A percentile compares a stretch with the other conserved stretches of the same genome.
Evolutionary conservation across 176 grass and related monocot species (phyloP).

Genomic region (Otatea glauca): DNA sequence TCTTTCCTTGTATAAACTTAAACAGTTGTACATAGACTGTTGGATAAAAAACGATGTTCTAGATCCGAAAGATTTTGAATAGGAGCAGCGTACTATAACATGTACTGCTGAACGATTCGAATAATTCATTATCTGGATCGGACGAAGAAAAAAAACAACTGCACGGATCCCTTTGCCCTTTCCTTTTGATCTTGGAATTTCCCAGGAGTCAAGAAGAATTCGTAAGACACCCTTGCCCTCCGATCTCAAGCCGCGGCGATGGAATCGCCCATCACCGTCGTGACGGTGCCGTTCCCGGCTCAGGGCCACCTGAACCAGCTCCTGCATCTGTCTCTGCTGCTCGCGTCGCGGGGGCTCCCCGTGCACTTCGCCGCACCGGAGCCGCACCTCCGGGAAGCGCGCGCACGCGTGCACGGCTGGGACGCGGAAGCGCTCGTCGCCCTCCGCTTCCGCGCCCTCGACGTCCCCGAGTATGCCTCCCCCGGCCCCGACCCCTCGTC

Average conservation of each 20-base stretch:
- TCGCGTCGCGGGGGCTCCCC: slow-evolving; percentile 49
- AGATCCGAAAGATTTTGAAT: too few relatives aligned
- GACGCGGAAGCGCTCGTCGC: neutral
- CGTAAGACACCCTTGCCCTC: neutral
- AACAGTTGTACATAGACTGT: too few relatives aligned
- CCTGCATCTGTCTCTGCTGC: slow-evolving; percentile 67
- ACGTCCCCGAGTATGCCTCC: slow-evolving; percentile 45
- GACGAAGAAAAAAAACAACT: too few relatives aligned
- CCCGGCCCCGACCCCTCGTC: slow-evolving; percentile 43
- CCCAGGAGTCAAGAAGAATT: neutral
- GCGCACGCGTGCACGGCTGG: slow-evolving; percentile 60
- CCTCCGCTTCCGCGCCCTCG: slow-evolving; percentile 59
- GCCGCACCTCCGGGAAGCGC: slow-evolving; percentile 61
- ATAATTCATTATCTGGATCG: too few relatives aligned
- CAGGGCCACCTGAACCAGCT: slow-evolving; percentile 85
- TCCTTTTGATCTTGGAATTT: neutral
- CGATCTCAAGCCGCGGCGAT: slow-evolving; percentile 25
- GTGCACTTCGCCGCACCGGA: slow-evolving; percentile 66
- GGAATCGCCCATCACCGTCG: slow-evolving; percentile 51
- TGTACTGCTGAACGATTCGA: too few relatives aligned
- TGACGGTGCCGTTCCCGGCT: slow-evolving; percentile 61
- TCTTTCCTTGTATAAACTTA: too few relatives aligned
- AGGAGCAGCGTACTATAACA: too few relatives aligned
- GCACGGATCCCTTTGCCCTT: too few relatives aligned
- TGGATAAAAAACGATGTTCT: too few relatives aligned